These are phyloP conservation scores for Escallonia rubra DNA, from an alignment of 129 eudicot species.

Conservation along the genomic window DNA sequence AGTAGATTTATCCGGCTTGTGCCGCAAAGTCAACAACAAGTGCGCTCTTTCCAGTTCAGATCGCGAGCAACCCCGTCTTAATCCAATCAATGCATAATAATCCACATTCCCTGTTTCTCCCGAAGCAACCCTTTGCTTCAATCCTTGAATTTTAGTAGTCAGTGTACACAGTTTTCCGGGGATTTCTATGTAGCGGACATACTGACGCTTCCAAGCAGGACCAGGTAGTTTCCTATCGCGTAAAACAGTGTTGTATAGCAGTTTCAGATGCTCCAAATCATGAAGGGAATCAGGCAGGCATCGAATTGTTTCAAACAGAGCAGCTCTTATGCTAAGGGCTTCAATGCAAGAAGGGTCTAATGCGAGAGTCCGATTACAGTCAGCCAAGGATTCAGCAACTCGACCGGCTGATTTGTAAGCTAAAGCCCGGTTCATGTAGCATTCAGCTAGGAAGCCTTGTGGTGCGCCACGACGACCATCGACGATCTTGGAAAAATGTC, in stretches of 20 bases:
- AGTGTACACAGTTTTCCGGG: slow-evolving; percentile 68
- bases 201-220: slow-evolving; percentile 75
- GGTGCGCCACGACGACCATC: slow-evolving; percentile 93
- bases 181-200: slow-evolving; percentile 73
- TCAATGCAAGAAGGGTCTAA: slow-evolving; percentile 68
- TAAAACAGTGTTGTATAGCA: slow-evolving; percentile 66
- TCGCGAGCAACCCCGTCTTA: slow-evolving; percentile 79
- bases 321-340: slow-evolving; percentile 69
- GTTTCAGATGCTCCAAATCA: slow-evolving; percentile 85
- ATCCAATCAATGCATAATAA: slow-evolving; percentile 64
- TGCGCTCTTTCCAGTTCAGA: slow-evolving; percentile 92
- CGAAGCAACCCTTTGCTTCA: slow-evolving; percentile 78
- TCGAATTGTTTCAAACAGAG: slow-evolving; percentile 64
- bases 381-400: slow-evolving; percentile 81
- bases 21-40: slow-evolving; percentile 69
- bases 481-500: slow-evolving; percentile 88
- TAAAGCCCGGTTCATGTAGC: slow-evolving; percentile 78
- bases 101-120: slow-evolving; percentile 96
- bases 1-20: slow-evolving; percentile 80
- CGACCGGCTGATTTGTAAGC: slow-evolving; percentile 67
- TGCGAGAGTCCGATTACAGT: slow-evolving; percentile 75
- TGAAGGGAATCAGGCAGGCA: slow-evolving; percentile 83
- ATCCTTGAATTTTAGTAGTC: slow-evolving; percentile 52
- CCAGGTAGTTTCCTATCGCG: slow-evolving; percentile 82
- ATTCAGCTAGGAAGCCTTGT: slow-evolving; percentile 82